Evolutionary conservation across 257 asterid species (phyloP), one percentile per base, ranked within the genome.

Genomic region (Anisodus acutangulus): DNA sequence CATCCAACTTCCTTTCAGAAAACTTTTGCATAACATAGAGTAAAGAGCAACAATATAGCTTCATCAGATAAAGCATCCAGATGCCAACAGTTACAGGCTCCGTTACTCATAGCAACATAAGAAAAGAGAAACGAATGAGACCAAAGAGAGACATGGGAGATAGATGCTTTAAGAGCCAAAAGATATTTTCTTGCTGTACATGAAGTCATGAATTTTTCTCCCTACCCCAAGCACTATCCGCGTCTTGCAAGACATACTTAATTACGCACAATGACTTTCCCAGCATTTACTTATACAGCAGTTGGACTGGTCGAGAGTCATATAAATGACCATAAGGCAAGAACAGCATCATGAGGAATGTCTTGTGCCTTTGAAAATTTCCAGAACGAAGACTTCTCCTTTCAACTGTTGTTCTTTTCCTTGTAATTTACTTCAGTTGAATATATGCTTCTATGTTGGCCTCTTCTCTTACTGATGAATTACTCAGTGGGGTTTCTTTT

Each of bases 401-500:
- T 57, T 51, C 80, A 19, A 19, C 41, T 31, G 35, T 31, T 15
- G 13, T 51, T 76, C 63, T 76, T 12, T 51, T 74, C 81, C 81
- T 51, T 76, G 63, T 76, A 76, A 26, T 51, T 76, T 22, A 26
- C 62, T 76, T 76, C 63, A 51, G 81, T 51, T 55, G 47, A 26
- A 51, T 51, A 76, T 22, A 43, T 51, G 63, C 81, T 76, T 76
- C 17, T 49, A 1, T 10, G 12, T 22, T 76, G 63, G 13, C 43
- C 41, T 51, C 17, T 76, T 76, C 26, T 76, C 22, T 51, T 51
- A 26, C 47, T 31, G 35, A 31, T 51, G 47, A 2, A 26, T 51
- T 51, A 37, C 51, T 76, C 47, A 76, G 81, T 76, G 81, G 63
- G 81, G 47, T 76, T 22, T 76, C 47, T 76, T 76, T 51, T 76